Evolutionary conservation across 495 filamentous ascomycete genomes (phyloP).

Genomic region (Hypomontagnella submonticulosa): DNA sequence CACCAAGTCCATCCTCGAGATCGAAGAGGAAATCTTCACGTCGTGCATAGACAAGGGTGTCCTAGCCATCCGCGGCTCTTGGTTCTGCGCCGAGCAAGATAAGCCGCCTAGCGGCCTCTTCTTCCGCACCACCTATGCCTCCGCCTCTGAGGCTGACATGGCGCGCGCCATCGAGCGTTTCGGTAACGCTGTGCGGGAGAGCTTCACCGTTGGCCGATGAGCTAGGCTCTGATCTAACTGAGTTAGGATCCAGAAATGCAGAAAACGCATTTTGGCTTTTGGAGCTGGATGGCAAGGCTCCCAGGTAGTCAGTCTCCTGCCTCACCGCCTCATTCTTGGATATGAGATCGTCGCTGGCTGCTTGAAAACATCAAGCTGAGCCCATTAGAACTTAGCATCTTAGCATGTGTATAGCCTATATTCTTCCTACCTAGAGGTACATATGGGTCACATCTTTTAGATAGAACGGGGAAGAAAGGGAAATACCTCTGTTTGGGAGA

Average conservation of each 20-base stretch:
- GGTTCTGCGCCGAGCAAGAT: slow-evolving; percentile 78
- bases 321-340: neutral
- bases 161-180: slow-evolving; percentile 81
- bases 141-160: slow-evolving; percentile 79
- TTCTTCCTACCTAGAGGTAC: too few relatives aligned
- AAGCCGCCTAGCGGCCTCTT: slow-evolving; percentile 67
- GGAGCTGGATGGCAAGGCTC: neutral
- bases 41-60: slow-evolving; percentile 75
- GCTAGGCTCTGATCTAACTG: neutral
- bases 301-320: neutral
- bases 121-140: slow-evolving; percentile 90
- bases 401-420: too few relatives aligned
- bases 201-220: slow-evolving; percentile 57
- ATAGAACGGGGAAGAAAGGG: too few relatives aligned
- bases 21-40: slow-evolving; percentile 89
- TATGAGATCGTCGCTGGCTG: neutral
- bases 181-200: slow-evolving; percentile 72
- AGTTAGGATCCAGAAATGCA: too few relatives aligned
- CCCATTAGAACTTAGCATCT: too few relatives aligned
- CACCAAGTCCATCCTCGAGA: slow-evolving; percentile 68
- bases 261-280: too few relatives aligned
- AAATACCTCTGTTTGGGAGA: too few relatives aligned
- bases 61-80: slow-evolving; percentile 82
- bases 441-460: too few relatives aligned
- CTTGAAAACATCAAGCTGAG: too few relatives aligned